These are phyloP conservation scores for Erigeron canadensis DNA, from an alignment of 129 eudicot genomes.

Conservation along the genomic window DNA sequence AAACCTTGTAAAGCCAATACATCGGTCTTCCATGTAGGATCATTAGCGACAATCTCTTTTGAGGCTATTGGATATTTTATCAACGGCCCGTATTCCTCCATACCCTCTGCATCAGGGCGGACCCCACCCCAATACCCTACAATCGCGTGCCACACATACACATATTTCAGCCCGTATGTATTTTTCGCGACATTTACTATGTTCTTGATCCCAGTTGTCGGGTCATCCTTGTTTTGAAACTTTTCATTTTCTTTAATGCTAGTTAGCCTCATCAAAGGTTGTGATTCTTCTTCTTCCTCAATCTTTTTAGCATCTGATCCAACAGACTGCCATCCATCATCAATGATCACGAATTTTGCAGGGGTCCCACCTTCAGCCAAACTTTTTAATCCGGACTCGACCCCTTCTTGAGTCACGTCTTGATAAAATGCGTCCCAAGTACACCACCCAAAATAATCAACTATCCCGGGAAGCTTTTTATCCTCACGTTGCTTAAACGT, in stretches of 20 bases:
- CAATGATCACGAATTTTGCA: slow-evolving; percentile 73
- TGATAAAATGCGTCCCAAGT: slow-evolving; percentile 92
- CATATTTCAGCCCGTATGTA: slow-evolving; percentile 62
- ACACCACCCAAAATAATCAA: slow-evolving; percentile 86
- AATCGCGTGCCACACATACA: slow-evolving; percentile 86
- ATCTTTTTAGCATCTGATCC: slow-evolving; percentile 39
- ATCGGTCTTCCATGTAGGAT: slow-evolving; percentile 77
- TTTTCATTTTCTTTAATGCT: slow-evolving; percentile 81
- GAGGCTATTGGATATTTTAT: slow-evolving; percentile 63
- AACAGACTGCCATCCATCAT: slow-evolving; percentile 90
- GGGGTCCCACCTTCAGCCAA: slow-evolving; percentile 65
- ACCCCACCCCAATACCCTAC: slow-evolving; percentile 92
- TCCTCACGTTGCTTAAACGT: slow-evolving; percentile 62
- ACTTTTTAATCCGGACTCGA: slow-evolving; percentile 66
- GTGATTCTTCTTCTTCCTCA: slow-evolving; percentile 12
- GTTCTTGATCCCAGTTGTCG: slow-evolving; percentile 57
- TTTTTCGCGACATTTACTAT: slow-evolving; percentile 60
- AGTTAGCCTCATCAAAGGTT: slow-evolving; percentile 57
- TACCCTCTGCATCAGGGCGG: slow-evolving; percentile 62
- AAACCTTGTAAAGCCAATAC: slow-evolving; percentile 57
- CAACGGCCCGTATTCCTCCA: slow-evolving; percentile 62
- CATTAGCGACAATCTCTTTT: slow-evolving; percentile 64
- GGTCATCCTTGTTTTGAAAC: slow-evolving; percentile 65
- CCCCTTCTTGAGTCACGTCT: slow-evolving; percentile 78
- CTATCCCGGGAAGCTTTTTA: slow-evolving; percentile 60